Percentiles rank a stretch among this genome's conserved stretches.
Evolutionary conservation across 2,329 filamentous ascomycete species (phyloP).

Genomic region (Neocatenulostroma microsporum): DNA sequence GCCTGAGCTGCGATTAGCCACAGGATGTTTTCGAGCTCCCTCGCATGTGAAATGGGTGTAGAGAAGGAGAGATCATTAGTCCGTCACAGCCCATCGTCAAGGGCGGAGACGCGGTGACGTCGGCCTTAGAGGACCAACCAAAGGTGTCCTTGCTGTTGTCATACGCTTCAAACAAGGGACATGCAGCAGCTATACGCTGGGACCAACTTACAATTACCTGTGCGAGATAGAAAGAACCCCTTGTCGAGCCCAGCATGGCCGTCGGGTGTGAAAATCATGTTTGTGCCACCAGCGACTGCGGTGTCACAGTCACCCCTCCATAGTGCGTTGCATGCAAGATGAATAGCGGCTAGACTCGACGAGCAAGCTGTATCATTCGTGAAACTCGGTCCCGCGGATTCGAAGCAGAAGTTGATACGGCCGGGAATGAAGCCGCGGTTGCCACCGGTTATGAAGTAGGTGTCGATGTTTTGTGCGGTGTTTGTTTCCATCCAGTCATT

Average conservation of each 20-base stretch:
- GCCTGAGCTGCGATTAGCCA: constrained; percentile 4
- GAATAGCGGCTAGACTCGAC: constrained; percentile 16
- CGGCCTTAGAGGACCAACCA: too few relatives aligned
- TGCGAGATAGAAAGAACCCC: constrained; percentile 21
- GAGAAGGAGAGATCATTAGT: too few relatives aligned
- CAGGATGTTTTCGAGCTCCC: background rate
- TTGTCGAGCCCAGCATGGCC: constrained; percentile 18
- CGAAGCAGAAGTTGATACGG: constrained; percentile 19
- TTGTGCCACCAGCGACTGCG: constrained; percentile 24
- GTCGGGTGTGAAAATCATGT: constrained; percentile 24
- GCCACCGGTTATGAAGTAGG: constrained; percentile 20
- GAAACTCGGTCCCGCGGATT: constrained; percentile 20
- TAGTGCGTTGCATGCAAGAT: constrained; percentile 21
- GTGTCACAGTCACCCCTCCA: constrained; percentile 25
- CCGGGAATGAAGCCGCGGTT: constrained; percentile 22
- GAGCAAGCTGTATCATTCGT: constrained; percentile 27
- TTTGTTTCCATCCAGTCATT: constrained; percentile 29
- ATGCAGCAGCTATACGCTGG: background rate
- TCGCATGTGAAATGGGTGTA: too few relatives aligned
- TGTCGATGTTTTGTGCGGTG: constrained; percentile 19
- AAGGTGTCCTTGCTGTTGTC: too few relatives aligned
- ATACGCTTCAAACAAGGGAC: too few relatives aligned
- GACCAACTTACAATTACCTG: constrained; percentile 9
- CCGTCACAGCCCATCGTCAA: too few relatives aligned
- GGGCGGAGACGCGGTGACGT: too few relatives aligned